Conservation (phyloP, 495 filamentous ascomycete genomes). For the Podospora bellae-mahoneyi region DNA sequence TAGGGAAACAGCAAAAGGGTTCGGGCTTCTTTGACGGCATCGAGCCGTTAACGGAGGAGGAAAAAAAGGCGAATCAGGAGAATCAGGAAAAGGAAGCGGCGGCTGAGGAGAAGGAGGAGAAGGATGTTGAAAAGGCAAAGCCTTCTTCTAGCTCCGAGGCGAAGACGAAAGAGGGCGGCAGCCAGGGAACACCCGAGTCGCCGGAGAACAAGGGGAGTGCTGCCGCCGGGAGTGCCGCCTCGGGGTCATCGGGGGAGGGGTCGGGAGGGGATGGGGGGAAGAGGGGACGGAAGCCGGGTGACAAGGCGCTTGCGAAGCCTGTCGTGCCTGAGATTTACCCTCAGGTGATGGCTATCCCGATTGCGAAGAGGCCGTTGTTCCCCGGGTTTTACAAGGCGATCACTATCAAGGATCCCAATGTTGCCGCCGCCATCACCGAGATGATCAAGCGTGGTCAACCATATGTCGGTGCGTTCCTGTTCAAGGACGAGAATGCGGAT, state of each 20-base stretch:
- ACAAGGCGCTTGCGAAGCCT: slow-evolving; percentile 79
- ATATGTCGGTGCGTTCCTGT: slow-evolving; percentile 93
- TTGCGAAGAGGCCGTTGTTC: slow-evolving; percentile 89
- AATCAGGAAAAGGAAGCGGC: slow-evolving; percentile 43
- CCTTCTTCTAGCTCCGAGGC: slow-evolving; percentile 39
- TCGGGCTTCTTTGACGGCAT: slow-evolving; percentile 45
- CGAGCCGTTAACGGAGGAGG: slow-evolving; percentile 44
- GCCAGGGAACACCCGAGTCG: slow-evolving; percentile 34
- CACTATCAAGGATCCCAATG: slow-evolving; percentile 86
- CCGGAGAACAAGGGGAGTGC: slow-evolving; percentile 45
- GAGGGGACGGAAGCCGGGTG: slow-evolving; percentile 61
- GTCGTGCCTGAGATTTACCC: slow-evolving; percentile 92
- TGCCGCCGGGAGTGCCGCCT: slow-evolving; percentile 37
- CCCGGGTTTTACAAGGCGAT: slow-evolving; percentile 99
- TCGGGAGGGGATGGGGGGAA: slow-evolving; percentile 44
- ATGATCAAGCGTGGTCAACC: slow-evolving; percentile 98
- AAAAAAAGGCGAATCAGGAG: slow-evolving; percentile 47
- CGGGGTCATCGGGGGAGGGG: slow-evolving; percentile 44
- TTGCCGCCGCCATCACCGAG: slow-evolving; percentile 85
- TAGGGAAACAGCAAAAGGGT: slow-evolving; percentile 38
- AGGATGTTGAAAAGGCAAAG: slow-evolving; percentile 35
- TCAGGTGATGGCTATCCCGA: slow-evolving; percentile 98
- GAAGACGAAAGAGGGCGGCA: slow-evolving; percentile 27
- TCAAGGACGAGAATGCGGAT: slow-evolving; percentile 93
- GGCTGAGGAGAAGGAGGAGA: slow-evolving; percentile 40